Evolutionary conservation across 179 eudicot genomes (phyloP).

Genomic region (Heliamphora ciliata): DNA sequence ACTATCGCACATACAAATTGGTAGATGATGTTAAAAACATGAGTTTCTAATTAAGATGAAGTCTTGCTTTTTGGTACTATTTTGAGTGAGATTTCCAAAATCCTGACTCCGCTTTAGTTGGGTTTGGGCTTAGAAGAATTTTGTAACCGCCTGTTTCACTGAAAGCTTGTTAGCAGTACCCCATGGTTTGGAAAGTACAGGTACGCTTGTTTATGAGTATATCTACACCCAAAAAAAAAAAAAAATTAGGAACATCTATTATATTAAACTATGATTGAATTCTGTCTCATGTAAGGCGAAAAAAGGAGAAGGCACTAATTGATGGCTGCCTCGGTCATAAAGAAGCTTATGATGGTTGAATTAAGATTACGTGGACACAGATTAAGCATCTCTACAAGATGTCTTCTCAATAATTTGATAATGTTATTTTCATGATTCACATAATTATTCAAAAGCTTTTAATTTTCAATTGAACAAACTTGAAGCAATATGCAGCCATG

Average conservation of each 20-base stretch:
- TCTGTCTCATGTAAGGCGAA: not conserved
- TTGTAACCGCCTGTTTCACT: not conserved
- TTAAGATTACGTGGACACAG: not conserved
- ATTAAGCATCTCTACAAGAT: not conserved
- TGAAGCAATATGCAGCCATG: not conserved
- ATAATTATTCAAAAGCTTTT: not conserved
- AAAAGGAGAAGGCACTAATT: not conserved
- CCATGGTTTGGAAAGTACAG: not conserved
- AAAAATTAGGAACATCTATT: not conserved
- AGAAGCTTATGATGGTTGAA: not conserved
- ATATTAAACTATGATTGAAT: not conserved
- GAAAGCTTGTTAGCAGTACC: not conserved
- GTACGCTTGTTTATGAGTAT: not conserved
- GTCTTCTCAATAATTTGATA: not conserved
- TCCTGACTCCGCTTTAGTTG: not conserved
- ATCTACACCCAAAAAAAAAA: not conserved
- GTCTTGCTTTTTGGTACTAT: not conserved
- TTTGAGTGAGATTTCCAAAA: not conserved
- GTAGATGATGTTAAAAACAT: not conserved
- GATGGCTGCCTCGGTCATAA: not conserved
- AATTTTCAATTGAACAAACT: not conserved
- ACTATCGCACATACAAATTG: too few relatives aligned
- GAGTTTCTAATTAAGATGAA: not conserved
- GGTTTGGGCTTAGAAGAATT: not conserved
- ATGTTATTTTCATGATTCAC: not conserved